A percentile compares a stretch with the other conserved stretches of the same genome.
Conservation (phyloP, 495 filamentous ascomycete genomes). For the Evansstolkia leycettana region DNA sequence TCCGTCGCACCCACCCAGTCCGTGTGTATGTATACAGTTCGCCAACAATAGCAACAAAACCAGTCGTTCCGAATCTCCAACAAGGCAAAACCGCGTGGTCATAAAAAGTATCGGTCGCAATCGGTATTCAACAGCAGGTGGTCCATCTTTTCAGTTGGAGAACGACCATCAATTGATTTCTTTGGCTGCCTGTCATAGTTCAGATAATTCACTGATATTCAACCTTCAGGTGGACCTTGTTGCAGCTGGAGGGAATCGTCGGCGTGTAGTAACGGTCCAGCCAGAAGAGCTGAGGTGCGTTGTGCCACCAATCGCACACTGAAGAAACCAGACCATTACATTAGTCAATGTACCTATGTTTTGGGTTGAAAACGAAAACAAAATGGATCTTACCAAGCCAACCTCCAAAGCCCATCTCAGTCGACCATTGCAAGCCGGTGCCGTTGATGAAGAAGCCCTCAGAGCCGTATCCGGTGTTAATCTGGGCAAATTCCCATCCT, state of each 20-base stretch:
- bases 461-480: conserved; percentile 26
- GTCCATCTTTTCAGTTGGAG: too few relatives aligned
- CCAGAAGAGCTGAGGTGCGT: conserved; percentile 42
- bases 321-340: conserved; percentile 1
- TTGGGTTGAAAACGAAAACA: neutral
- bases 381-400: conserved; percentile 37
- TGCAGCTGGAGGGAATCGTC: conserved; percentile 31
- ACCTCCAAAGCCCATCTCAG: conserved; percentile 29
- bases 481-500: conserved; percentile 31
- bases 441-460: conserved; percentile 27
- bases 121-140: too few relatives aligned
- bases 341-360: conserved; percentile 2
- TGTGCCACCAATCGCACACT: conserved; percentile 47
- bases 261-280: conserved; percentile 16
- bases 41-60: too few relatives aligned
- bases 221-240: conserved; percentile 24
- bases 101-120: too few relatives aligned
- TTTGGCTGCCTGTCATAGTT: too few relatives aligned
- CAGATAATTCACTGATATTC: conserved; percentile 3
- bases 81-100: too few relatives aligned
- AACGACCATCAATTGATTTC: too few relatives aligned
- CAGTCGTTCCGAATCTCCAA: too few relatives aligned
- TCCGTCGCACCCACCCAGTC: too few relatives aligned
- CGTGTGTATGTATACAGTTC: too few relatives aligned
- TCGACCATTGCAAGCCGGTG: conserved; percentile 25